Base-by-base conservation (phyloP, 164 flowering plant species). In the Chimonanthus praecox region DNA sequence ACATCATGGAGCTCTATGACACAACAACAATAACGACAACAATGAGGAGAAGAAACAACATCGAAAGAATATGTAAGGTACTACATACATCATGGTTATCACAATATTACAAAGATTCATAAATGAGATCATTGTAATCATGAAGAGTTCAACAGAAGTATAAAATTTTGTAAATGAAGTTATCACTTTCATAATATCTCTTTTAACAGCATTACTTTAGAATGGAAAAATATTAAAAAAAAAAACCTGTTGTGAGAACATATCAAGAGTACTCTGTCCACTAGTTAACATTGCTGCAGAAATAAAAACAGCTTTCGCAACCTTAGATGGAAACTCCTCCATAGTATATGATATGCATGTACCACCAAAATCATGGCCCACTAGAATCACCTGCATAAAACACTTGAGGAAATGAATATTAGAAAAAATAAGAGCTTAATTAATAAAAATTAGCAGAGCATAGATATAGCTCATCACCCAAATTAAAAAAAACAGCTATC, bases 331-430 rank as follows among this genome's bases (percentile, higher is more conserved):
- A 75, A 88, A 86, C 70, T 84, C 71, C 84, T 94, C 98, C 97
- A 92, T 91, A 16, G 87, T 94, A 80, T 85, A 87, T 15, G 97
- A 88, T 72, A 94, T 81, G 72, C 98, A 94, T 48, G 94, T 87
- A 69, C 97, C 98, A 64, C 98, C 97, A 83, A 94, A 84, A 84
- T 94, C 97, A 76, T 94, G 98, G 13, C 97, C 98, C 3, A 91
- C 97, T 85, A 94, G 84, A 49, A 94, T 92, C 64, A 92, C 93
- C 98, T 90, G 87, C 87, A 85, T 33, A 58, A 70, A 67, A 54
- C 2, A 71, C 2, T 16, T 44, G 18, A 61, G 7, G 21, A 61
- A 5, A 47, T 46, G 13, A 43, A 48, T 68, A 21, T 46, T 11
- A 54, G 60, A 11, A 3, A 13, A 44, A 51, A 4, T 16, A 47